phyloP scores from a whole-genome alignment of 2,329 filamentous ascomycete genomes.

The Sporothrix mexicana region DNA sequence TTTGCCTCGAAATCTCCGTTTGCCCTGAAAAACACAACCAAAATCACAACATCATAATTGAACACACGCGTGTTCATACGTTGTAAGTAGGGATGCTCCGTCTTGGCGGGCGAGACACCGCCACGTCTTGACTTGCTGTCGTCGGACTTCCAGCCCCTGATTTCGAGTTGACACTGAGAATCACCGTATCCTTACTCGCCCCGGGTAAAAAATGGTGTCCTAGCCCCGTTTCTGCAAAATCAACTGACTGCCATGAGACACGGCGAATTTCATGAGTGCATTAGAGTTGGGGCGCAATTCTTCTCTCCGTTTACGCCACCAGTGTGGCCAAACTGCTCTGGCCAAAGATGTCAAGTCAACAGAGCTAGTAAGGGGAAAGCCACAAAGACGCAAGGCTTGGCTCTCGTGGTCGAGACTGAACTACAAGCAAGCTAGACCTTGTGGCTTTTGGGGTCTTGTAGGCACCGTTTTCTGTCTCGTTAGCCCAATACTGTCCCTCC shows the following conservation, averaged over 20 bases:
- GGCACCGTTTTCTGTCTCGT: not conserved
- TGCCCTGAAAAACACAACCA: not conserved
- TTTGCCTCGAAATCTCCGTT: not conserved
- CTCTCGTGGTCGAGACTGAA: slow-evolving; percentile 11
- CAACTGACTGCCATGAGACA: not conserved
- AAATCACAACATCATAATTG: not conserved
- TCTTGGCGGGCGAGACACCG: not conserved
- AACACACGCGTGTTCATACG: not conserved
- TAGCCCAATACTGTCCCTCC: not conserved
- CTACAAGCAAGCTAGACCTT: not conserved
- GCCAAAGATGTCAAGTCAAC: slow-evolving; percentile 3
- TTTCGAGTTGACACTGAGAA: not conserved
- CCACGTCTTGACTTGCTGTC: not conserved
- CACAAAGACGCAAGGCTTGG: slow-evolving; percentile 1
- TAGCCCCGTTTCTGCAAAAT: not conserved
- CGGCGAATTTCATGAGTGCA: not conserved
- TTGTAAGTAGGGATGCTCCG: not conserved
- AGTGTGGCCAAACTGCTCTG: too few relatives aligned
- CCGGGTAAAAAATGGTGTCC: too few relatives aligned
- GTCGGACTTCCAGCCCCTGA: not conserved
- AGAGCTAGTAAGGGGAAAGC: not conserved
- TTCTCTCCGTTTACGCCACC: slow-evolving; percentile 11
- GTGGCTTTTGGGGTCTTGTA: not conserved
- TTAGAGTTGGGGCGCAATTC: not conserved
- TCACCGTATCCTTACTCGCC: too few relatives aligned